Evolutionary conservation across 257 asterid species (phyloP).

Genomic region (Anisodus tanguticus): DNA sequence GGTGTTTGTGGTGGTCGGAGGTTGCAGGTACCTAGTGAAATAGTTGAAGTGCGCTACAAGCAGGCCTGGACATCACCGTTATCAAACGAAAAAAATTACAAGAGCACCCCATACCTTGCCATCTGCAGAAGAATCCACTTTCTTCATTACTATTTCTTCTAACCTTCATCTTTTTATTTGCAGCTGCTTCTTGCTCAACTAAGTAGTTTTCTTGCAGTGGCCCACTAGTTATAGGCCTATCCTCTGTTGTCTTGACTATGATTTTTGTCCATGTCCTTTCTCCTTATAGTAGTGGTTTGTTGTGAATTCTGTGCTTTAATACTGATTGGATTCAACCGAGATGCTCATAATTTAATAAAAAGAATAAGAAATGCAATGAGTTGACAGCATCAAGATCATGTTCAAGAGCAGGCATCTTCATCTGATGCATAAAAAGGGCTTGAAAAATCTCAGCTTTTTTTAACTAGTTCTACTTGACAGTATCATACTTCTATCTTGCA

Average conservation of each 20-base stretch:
- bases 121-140: not conserved
- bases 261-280: conserved; percentile 15
- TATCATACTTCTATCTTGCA: not conserved
- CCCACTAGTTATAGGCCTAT: not conserved
- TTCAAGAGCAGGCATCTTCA: not conserved
- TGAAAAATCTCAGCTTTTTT: no score
- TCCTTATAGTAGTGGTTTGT: not conserved
- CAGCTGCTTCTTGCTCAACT: not conserved
- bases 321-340: not conserved
- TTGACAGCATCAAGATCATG: conserved; percentile 9
- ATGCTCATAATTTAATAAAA: not conserved
- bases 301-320: not conserved
- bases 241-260: not conserved
- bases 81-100: not conserved
- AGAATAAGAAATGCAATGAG: not conserved
- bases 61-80: not conserved
- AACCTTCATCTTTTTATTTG: not conserved
- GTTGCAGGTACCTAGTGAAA: no score
- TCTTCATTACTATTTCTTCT: not conserved
- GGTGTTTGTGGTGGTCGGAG: not conserved
- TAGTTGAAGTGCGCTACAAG: not conserved
- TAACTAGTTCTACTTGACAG: not conserved
- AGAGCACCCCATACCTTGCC: not conserved
- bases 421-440: no score
- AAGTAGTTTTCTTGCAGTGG: not conserved